Evolutionary conservation across 805 yeast species (phyloP).

Genomic region (Candida broadrunensis): DNA sequence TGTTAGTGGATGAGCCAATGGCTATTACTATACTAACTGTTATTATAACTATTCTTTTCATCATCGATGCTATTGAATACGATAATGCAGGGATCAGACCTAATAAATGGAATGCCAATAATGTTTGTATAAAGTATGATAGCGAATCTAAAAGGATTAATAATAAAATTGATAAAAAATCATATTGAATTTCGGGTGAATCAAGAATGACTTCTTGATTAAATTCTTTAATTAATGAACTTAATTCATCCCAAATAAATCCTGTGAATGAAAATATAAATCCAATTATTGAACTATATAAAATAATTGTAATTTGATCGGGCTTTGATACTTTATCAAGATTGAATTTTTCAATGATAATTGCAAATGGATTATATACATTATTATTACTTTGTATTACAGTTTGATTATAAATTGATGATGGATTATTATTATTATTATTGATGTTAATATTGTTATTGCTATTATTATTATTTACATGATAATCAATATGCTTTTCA

Average conservation of each 20-base stretch:
- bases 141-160: conserved; percentile 64
- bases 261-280: conserved; percentile 69
- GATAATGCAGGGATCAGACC: conserved; percentile 82
- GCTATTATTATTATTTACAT: background rate
- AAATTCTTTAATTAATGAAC: conserved; percentile 20
- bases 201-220: background rate
- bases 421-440: conserved; percentile 4
- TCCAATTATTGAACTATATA: conserved; percentile 77
- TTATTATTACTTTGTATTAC: conserved; percentile 14
- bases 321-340: conserved; percentile 42
- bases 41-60: conserved; percentile 85
- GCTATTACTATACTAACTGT: conserved; percentile 63
- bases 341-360: conserved; percentile 10
- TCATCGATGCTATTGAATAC: conserved; percentile 81
- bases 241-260: conserved; percentile 64
- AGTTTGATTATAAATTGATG: conserved; percentile 6
- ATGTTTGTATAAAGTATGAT: conserved; percentile 75
- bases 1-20: conserved; percentile 34
- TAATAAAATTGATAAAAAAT: conserved; percentile 38
- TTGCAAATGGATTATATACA: conserved; percentile 19
- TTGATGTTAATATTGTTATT: conserved; percentile 2
- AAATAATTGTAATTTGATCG: conserved; percentile 76
- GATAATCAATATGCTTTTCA: conserved; percentile 11
- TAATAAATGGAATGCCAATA: conserved; percentile 75
- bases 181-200: background rate